Evolutionary conservation across 495 filamentous ascomycete genomes (phyloP), one percentile per base, ranked within the genome.

Genomic region (Aspergillus nidulans): DNA sequence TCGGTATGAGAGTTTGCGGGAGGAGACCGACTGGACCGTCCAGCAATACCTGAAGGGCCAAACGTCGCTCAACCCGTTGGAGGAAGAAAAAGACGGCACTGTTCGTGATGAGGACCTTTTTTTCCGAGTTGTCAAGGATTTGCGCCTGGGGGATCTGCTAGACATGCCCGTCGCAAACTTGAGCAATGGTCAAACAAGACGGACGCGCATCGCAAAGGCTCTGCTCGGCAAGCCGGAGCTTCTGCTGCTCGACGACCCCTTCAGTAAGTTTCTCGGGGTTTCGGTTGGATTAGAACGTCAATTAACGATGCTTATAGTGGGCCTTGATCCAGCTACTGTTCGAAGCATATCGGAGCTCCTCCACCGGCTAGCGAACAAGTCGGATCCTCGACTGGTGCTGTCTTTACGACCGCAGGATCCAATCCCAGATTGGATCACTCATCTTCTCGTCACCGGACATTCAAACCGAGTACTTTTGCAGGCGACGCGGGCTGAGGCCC

Each of bases 181-280:
- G 18, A 96, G 91, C 64, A 97, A 98, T 69, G 94, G 94, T 2
- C 94, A 97, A 69, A 91, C 85, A 4, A 76, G 92, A 57, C 78
- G 94, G 38, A 89, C 94, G 2, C 81, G 88, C 57, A 95, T 98
- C 58, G 94, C 91, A 0, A 87, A 87, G 60, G 91, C 91, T 2
- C 67, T 98, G 39, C 73, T 97, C 58, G 82, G 73, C 34, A 79
- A 79, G 51, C 92, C 94, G 0, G 88, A 92, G 69, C 74, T 96
- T 10, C 60, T 98, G 25, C 75, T 97, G 32, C 75, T 97, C 10
- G 94, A 98, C 71, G 94, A 96, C 63, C 91, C 94, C 13, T 97
- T 98, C 66, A 96, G 81, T 85, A 71, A 63, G 80, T 69, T 34
- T 12, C 38, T 16, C 12, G 16, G 20, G 23, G 3, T 40, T 39